Base-by-base conservation (phyloP, 495 filamentous ascomycete genomes). In the Ramalina peruviana region DNA sequence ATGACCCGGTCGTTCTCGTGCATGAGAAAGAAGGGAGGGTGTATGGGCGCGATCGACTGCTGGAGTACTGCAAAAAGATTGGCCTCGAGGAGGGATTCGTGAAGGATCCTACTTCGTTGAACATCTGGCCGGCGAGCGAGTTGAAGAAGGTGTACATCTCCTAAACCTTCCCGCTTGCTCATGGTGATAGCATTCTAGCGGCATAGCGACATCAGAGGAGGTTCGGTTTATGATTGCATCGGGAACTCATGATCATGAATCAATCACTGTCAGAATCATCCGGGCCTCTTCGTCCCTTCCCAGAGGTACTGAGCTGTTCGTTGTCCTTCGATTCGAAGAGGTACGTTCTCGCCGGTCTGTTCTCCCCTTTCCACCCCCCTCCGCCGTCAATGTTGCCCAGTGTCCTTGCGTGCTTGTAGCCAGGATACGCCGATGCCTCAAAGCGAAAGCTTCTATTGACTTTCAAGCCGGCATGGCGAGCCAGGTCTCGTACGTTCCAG, bases 131-230 rank as follows among this genome's bases (percentile, higher is more conserved):
- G 9, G 65, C 67, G 49, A 66, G 63, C 1, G 70, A 78, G 46
- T 65, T 94, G 50, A 85, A 83, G 73, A 97, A 94, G 66, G 88
- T 96, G 19, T 98, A 81, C 62, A 94, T 96, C 50, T 80, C 82
- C 13, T 59, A 39, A 57, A 39, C 36, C 33, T 21, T 16, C 21
- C 21, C 36, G 19, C 25, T 56, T 5, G 21, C 7, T 33, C 19
- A 10, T 10, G 25, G 12, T 43, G 19, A 13, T 27, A 36, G 40
- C 12, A 10, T 20, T 40, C 13, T 16, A 2, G 19, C 15, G 37
- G 46, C 30, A 48, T 45, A 48, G 21, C 23, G 26, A 37, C 23
- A 36, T 33, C 5, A 30, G 11, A 21, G n/a, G 13, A 33, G 6
- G 6, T 25, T 7, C 30, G 30, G 30, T 11, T 33, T 33, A 11